Conservation (phyloP, 163 green algal genomes). For the Coccomyxa subellipsoidea region DNA sequence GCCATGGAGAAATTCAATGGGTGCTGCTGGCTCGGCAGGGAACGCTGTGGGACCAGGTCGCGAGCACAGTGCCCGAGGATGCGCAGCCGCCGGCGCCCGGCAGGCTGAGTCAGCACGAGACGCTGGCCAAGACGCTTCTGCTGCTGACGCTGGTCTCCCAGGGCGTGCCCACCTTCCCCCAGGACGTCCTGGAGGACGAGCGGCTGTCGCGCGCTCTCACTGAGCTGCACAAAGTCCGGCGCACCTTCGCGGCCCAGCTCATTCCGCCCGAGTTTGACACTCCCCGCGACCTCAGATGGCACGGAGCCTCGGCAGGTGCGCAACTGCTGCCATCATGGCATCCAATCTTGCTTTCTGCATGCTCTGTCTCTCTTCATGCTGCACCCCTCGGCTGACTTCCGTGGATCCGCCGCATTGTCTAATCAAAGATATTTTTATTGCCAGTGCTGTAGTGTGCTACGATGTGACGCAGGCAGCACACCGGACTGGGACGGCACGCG, state of each 20-base stretch:
- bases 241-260: background rate
- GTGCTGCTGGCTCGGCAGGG: background rate
- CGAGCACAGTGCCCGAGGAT: background rate
- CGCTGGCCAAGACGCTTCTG: conserved; percentile 9
- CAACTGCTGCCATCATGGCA: background rate
- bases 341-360: too few relatives aligned
- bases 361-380: too few relatives aligned
- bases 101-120: background rate
- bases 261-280: background rate
- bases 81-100: background rate
- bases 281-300: background rate
- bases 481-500: conserved; percentile 11
- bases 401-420: too few relatives aligned
- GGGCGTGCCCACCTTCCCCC: conserved; percentile 4
- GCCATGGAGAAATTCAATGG: too few relatives aligned
- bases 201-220: background rate
- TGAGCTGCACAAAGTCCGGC: background rate
- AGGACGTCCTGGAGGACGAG: conserved; percentile 11
- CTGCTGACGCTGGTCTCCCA: background rate
- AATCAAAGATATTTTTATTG: background rate
- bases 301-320: conserved; percentile 9
- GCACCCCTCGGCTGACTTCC: too few relatives aligned
- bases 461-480: background rate
- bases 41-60: background rate
- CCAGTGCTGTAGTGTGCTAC: background rate